Evolutionary conservation across 371 early-diverging fungal species (phyloP), one percentile per base, ranked within the genome.

Genomic region (Massospora cicadina): DNA sequence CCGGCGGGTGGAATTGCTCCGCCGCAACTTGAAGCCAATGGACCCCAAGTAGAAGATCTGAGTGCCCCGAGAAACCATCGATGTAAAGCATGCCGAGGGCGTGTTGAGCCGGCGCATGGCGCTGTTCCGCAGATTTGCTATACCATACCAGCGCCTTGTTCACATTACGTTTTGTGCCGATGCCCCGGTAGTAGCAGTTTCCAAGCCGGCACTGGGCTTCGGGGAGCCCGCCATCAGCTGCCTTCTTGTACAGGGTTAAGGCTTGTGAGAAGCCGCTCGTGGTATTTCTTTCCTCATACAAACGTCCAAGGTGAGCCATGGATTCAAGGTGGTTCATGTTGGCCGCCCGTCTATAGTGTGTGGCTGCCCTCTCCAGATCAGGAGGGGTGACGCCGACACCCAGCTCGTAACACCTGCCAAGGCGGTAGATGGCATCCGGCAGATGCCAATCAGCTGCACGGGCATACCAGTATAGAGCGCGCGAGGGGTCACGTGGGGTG

Each of bases 321-420:
- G 63, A 54, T 26, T 63, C 63, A 63, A 1, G 80, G 77, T 25
- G 82, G 66, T 53, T 60, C 70, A 88, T 89, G 73, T 92, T 87
- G 66, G 55, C 67, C 55, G 66, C 66, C 25, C 21, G 23, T 31
- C 66, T 67, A 70, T 86, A 85, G 71, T 75, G 76, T 33, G 68
- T 66, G 17, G 85, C 74, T 7, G 88, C 87, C 65, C 71, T 71
- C 24, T 66, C 68, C 0, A 75, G 71, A 64, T 80, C 67, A 65
- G 71, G 67, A 28, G 68, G 69, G 43, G 76, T 74, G 1, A 85
- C 77, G 31, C 82, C 87, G 26, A 85, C 75, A 5, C 82, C 84
- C 62, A 84, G 78, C 65, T 81, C 81, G 69, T 81, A 88, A 70
- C 89, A 90, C 7, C 80, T 75, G 1, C 88, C 88, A 27, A 84